These are phyloP conservation scores for Plasmodium blacklocki DNA, from an alignment of 169 alveolate species.

Conservation along the genomic window DNA sequence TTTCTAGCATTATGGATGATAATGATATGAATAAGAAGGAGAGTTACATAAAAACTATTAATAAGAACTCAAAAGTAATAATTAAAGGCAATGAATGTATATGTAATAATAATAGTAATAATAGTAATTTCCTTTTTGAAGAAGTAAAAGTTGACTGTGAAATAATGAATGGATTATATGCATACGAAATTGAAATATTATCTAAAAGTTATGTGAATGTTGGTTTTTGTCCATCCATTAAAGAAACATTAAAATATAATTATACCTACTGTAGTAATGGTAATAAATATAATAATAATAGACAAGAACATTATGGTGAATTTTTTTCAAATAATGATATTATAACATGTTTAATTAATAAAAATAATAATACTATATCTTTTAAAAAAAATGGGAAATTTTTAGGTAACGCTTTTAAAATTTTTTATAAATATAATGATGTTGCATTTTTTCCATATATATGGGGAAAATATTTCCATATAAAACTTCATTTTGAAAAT, in stretches of 20 bases:
- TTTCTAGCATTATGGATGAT: neutral
- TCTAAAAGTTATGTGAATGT: conserved; percentile 40
- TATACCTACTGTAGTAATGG: conserved; percentile 75
- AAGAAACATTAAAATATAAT: conserved; percentile 61
- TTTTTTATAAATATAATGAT: conserved; percentile 69
- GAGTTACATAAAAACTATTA: conserved; percentile 3
- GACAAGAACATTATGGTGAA: conserved; percentile 55
- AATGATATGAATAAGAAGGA: neutral
- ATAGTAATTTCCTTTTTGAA: conserved; percentile 9
- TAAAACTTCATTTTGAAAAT: conserved; percentile 49
- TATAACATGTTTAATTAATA: conserved; percentile 69
- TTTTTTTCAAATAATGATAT: conserved; percentile 24
- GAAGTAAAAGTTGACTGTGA: conserved; percentile 67
- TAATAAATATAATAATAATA: conserved; percentile 41
- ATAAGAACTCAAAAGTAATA: conserved; percentile 23
- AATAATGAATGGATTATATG: conserved; percentile 53
- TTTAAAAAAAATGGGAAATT: conserved; percentile 70
- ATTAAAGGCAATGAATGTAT: conserved; percentile 35
- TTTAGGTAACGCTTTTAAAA: conserved; percentile 71
- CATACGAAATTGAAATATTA: conserved; percentile 50
- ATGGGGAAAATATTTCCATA: conserved; percentile 61
- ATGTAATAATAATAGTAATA: conserved; percentile 6
- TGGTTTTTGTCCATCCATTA: conserved; percentile 65
- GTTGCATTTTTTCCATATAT: conserved; percentile 65
- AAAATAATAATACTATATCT: conserved; percentile 47